Conservation (phyloP, 345 rosid genomes). For the Reutealis trisperma region DNA sequence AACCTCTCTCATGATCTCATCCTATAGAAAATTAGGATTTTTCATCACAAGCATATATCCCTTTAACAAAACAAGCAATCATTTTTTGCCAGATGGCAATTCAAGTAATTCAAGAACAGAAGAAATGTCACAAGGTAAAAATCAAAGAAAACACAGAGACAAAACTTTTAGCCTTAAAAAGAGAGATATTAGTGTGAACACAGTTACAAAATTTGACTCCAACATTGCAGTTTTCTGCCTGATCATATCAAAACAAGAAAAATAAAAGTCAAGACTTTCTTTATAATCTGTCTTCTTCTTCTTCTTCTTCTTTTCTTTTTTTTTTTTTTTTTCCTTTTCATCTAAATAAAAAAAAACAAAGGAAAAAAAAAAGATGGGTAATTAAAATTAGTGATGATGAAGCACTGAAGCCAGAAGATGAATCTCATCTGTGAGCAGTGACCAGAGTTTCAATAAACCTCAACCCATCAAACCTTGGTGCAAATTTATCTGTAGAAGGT, state of each 20-base stretch:
- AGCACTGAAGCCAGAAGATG: not conserved
- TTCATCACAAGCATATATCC: not conserved
- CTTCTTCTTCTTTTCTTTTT: too few species aligned
- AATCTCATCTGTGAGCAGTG: conserved; percentile 30
- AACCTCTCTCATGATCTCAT: not conserved
- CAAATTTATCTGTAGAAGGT: conserved; percentile 26
- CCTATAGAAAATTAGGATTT: too few species aligned
- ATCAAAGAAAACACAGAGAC: not conserved
- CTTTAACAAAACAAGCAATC: not conserved
- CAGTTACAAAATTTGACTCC: not conserved
- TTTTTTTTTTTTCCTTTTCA: not conserved
- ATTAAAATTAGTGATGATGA: conserved; percentile 8
- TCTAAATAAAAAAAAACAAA: not conserved
- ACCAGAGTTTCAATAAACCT: conserved; percentile 38
- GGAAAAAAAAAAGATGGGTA: not conserved
- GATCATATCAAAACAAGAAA: not conserved
- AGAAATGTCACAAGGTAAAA: too few species aligned
- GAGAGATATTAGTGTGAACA: not conserved
- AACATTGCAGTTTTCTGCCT: not conserved
- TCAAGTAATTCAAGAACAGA: too few species aligned
- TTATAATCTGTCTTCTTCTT: not conserved
- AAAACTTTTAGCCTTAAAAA: not conserved
- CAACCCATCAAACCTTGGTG: conserved; percentile 36
- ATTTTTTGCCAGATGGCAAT: not conserved
- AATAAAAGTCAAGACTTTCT: conserved; percentile 12